phyloP scores from a whole-genome alignment of 306 rosid species.

The Gynostemma pentaphyllum region DNA sequence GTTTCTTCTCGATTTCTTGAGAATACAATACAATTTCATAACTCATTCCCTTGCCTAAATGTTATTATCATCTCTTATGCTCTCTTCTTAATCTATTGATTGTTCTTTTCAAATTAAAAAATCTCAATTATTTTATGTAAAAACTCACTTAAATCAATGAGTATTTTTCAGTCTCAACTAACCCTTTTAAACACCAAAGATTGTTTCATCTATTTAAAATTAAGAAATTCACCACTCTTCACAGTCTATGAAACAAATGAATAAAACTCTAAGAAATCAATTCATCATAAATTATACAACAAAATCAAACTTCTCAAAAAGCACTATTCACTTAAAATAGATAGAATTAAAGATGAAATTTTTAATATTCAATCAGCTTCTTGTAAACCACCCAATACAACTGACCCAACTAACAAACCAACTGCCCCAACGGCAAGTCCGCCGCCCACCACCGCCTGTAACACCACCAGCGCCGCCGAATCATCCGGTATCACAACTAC shows the following conservation, averaged over 20 bases:
- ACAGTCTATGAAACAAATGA: background rate
- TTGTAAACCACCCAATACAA: conserved; percentile 70
- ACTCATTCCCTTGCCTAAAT: no score
- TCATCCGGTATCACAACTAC: conserved; percentile 71
- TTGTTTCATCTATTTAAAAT: no score
- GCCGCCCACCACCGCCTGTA: conserved; percentile 48
- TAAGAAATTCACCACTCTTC: no score
- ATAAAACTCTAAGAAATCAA: background rate
- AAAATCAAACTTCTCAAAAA: background rate
- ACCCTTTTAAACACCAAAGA: no score
- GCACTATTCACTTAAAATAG: background rate
- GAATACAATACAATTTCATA: no score
- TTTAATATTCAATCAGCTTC: conserved; percentile 54
- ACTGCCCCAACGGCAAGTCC: conserved; percentile 55
- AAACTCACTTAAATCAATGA: no score
- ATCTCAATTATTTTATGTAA: no score
- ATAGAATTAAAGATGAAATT: background rate
- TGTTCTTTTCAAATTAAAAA: no score
- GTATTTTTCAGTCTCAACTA: no score
- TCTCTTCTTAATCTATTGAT: no score
- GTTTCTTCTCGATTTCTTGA: no score
- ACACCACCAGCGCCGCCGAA: conserved; percentile 46
- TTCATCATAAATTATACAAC: background rate
- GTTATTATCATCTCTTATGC: no score
- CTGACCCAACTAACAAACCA: conserved; percentile 61